These are phyloP conservation scores for Lantana camara DNA, from an alignment of 257 asterid species.

Conservation along the genomic window DNA sequence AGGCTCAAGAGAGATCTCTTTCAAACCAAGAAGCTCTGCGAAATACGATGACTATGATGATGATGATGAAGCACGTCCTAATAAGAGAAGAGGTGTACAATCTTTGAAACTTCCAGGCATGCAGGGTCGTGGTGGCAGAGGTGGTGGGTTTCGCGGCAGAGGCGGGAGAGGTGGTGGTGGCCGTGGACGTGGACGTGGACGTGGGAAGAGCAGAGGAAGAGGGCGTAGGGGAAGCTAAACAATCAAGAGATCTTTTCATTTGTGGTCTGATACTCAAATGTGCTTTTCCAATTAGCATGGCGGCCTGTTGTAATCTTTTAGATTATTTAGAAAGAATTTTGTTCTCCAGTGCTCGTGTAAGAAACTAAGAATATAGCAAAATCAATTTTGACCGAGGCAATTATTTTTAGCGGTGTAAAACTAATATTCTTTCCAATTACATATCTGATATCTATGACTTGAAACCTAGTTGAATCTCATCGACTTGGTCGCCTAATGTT, in stretches of 20 bases:
- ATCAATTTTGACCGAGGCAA: too few species aligned
- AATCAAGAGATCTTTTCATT: not conserved
- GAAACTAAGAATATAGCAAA: too few species aligned
- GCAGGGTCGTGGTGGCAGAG: constrained; percentile 48
- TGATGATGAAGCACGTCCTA: constrained; percentile 43
- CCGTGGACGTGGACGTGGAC: constrained; percentile 40
- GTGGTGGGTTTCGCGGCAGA: constrained; percentile 43
- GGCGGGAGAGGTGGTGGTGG: constrained; percentile 51
- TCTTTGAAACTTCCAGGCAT: constrained; percentile 65
- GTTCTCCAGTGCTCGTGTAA: too few species aligned
- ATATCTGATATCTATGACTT: not conserved
- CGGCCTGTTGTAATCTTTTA: too few species aligned
- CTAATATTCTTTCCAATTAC: too few species aligned
- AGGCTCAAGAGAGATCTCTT: constrained; percentile 85
- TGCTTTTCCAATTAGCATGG: too few species aligned
- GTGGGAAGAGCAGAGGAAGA: constrained; percentile 42
- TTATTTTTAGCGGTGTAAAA: too few species aligned
- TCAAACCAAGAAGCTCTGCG: constrained; percentile 62
- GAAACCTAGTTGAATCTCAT: not conserved
- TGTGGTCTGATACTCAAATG: too few species aligned
- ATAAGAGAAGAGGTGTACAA: constrained; percentile 71
- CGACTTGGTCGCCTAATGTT: too few species aligned
- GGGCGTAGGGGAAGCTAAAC: constrained; percentile 27
- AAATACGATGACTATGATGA: constrained; percentile 62
- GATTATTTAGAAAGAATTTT: too few species aligned